phyloP scores from a whole-genome alignment of 208 protist genomes.

The Trypanosoma congolense region DNA sequence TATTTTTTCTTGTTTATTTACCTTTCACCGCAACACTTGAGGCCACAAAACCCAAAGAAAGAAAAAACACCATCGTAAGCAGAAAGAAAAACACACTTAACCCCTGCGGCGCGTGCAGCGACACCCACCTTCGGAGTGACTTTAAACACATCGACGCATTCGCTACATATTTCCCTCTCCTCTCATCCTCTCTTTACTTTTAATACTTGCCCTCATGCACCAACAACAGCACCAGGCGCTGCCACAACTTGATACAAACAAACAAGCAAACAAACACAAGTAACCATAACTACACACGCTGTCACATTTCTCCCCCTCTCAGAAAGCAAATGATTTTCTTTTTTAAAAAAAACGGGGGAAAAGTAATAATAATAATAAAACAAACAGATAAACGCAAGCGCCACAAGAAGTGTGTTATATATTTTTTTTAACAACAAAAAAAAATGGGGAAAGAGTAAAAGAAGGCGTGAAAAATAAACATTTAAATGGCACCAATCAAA shows the following conservation, averaged over 20 bases:
- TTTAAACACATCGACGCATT: not conserved
- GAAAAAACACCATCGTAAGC: too few species aligned
- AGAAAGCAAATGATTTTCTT: not conserved
- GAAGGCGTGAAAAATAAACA: conserved; percentile 6
- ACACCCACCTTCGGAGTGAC: too few species aligned
- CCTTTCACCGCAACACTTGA: too few species aligned
- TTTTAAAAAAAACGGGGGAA: conserved; percentile 16
- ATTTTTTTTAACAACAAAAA: not conserved
- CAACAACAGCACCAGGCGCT: too few species aligned
- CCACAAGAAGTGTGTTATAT: too few species aligned
- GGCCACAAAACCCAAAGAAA: too few species aligned
- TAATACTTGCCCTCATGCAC: not conserved
- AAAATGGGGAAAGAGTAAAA: conserved; percentile 11
- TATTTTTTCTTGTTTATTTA: too few species aligned
- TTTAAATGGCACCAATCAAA: not conserved
- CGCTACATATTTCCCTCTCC: not conserved
- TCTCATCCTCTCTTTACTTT: not conserved
- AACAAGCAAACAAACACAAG: not conserved
- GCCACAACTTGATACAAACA: not conserved
- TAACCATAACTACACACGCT: too few species aligned
- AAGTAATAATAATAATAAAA: conserved; percentile 4
- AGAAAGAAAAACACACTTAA: too few species aligned
- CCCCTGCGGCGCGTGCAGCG: too few species aligned
- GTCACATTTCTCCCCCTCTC: too few species aligned
- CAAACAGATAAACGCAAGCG: too few species aligned